phyloP scores from a whole-genome alignment of 108 stramenopile genomes.

The Cyclotella distinguenda region DNA sequence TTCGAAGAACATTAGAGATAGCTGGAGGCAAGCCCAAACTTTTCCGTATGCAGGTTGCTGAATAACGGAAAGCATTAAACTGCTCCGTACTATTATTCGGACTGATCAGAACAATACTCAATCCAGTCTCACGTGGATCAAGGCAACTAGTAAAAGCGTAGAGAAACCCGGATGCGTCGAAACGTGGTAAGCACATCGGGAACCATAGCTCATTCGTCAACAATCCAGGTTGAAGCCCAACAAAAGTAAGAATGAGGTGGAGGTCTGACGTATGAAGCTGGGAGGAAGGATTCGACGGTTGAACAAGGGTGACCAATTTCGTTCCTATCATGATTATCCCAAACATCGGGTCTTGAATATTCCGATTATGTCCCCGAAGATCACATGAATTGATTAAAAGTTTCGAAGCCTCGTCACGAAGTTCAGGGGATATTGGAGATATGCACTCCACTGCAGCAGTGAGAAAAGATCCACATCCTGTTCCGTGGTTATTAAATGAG shows the following conservation, averaged over 20 bases:
- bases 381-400: constrained; percentile 33
- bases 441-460: constrained; percentile 60
- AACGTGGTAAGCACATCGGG: constrained; percentile 79
- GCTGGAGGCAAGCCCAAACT: constrained; percentile 46
- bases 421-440: constrained; percentile 61
- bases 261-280: constrained; percentile 72
- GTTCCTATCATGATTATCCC: constrained; percentile 61
- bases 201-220: constrained; percentile 74
- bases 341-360: constrained; percentile 41
- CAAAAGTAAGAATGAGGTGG: constrained; percentile 66
- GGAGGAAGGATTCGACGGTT: constrained; percentile 57
- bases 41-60: constrained; percentile 41
- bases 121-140: constrained; percentile 47
- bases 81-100: constrained; percentile 63
- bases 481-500: constrained; percentile 8
- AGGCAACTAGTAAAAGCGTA: constrained; percentile 69
- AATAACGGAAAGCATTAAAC: constrained; percentile 61
- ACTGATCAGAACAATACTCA: constrained; percentile 60
- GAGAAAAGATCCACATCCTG: constrained; percentile 48
- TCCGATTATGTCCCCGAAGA: constrained; percentile 6
- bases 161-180: constrained; percentile 73
- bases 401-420: constrained; percentile 60
- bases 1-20: constrained; percentile 29
- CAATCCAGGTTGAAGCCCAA: constrained; percentile 55
- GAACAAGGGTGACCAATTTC: constrained; percentile 60